Percentiles rank a stretch among this genome's conserved stretches.
Conservation (phyloP, 176 grass and related monocot genomes). For the Eleusine coracana region DNA sequence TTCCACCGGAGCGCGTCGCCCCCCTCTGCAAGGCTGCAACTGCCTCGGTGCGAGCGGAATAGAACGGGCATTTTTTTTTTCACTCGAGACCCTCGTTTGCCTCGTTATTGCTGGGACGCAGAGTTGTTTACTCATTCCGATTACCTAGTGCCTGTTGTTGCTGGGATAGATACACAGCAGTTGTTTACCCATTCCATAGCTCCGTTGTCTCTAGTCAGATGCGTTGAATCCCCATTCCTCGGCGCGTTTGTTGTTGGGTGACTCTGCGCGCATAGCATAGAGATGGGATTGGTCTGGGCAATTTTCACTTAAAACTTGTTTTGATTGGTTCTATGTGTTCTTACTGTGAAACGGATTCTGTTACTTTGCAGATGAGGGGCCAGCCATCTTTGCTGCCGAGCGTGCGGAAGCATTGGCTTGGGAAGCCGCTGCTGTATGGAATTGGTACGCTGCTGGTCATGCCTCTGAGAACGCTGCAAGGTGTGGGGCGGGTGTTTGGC, state of each 20-base stretch:
- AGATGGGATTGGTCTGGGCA: conserved; percentile 9
- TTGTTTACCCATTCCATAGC: neutral
- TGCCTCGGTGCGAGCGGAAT: conserved; percentile 29
- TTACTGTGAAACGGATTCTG: neutral
- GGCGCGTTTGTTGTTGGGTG: neutral
- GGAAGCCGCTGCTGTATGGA: conserved; percentile 77
- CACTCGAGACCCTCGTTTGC: conserved; percentile 16
- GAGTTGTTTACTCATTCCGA: neutral
- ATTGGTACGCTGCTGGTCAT: conserved; percentile 66
- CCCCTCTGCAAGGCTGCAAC: neutral
- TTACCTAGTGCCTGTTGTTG: neutral
- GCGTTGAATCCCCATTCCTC: neutral
- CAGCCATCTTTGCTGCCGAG: conserved; percentile 64
- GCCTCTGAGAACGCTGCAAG: conserved; percentile 83
- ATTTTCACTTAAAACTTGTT: neutral
- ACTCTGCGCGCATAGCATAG: neutral
- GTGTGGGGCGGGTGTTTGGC: conserved; percentile 71
- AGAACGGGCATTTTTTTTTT: conserved; percentile 9
- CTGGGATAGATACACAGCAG: neutral
- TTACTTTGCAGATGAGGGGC: conserved; percentile 66
- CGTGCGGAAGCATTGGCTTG: conserved; percentile 79
- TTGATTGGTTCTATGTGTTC: neutral
- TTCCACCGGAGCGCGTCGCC: neutral
- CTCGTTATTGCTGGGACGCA: neutral
- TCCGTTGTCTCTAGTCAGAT: neutral